phyloP scores from a whole-genome alignment of 257 asterid genomes.

The Solanum rostratum region DNA sequence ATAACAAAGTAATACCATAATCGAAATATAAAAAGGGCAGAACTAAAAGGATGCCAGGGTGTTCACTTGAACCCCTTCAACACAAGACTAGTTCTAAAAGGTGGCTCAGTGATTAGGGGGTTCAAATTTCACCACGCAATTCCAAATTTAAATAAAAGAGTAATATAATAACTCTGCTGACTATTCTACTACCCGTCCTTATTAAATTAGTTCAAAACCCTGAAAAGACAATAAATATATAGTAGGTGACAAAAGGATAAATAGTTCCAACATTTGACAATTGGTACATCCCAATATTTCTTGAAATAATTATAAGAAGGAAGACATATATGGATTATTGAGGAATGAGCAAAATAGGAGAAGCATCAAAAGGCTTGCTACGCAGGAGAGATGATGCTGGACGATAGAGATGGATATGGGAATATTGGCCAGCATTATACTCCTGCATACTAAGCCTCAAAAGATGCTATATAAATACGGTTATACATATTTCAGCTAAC shows the following conservation, averaged over 20 bases:
- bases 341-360: neutral
- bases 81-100: neutral
- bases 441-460: conserved; percentile 1
- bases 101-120: neutral
- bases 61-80: neutral
- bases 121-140: neutral
- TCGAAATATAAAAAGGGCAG: neutral
- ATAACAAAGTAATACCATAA: neutral
- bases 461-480: neutral
- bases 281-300: neutral
- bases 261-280: neutral
- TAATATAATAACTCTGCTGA: neutral
- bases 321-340: neutral
- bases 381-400: conserved; percentile 2
- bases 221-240: neutral
- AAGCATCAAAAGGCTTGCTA: neutral
- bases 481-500: neutral
- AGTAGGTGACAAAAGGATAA: neutral
- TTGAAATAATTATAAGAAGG: neutral
- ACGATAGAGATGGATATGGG: neutral
- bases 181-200: neutral
- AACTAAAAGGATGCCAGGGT: neutral
- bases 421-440: neutral
- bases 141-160: neutral
- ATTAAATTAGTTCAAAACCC: neutral